Conservation (phyloP, 306 rosid genomes). For the Rosa persica region DNA sequence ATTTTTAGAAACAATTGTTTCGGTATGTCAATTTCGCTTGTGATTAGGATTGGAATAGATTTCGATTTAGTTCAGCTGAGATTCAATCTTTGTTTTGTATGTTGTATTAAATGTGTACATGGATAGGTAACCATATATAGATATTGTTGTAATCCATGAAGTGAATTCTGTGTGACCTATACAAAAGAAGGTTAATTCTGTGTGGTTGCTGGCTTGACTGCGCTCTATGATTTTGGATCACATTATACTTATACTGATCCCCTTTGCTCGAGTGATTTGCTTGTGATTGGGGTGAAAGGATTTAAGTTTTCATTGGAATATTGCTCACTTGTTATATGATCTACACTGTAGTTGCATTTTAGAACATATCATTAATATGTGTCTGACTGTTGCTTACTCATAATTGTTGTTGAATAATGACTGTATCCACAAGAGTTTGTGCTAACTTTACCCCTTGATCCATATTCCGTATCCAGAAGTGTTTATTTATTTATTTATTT, state of each 20-base stretch:
- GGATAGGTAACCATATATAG: constrained; percentile 1
- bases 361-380: constrained; percentile 34
- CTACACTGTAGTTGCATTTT: constrained; percentile 21
- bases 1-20: neutral
- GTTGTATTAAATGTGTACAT: constrained; percentile 28
- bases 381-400: neutral
- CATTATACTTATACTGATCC: constrained; percentile 8
- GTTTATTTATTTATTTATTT: neutral
- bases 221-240: constrained; percentile 19
- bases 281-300: constrained; percentile 31
- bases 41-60: constrained; percentile 16
- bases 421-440: constrained; percentile 10
- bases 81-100: constrained; percentile 17
- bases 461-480: neutral
- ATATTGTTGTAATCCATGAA: neutral
- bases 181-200: too few relatives aligned
- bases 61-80: constrained; percentile 23
- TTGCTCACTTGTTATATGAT: constrained; percentile 20
- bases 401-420: constrained; percentile 19
- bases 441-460: neutral
- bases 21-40: neutral
- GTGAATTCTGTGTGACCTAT: constrained; percentile 14
- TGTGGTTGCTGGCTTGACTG: constrained; percentile 10
- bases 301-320: constrained; percentile 28
- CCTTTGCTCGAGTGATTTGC: constrained; percentile 14